Percentiles rank a stretch among this genome's conserved stretches.
These are phyloP conservation scores for Salix arbutifolia DNA, from an alignment of 345 rosid species.

Conservation along the genomic window DNA sequence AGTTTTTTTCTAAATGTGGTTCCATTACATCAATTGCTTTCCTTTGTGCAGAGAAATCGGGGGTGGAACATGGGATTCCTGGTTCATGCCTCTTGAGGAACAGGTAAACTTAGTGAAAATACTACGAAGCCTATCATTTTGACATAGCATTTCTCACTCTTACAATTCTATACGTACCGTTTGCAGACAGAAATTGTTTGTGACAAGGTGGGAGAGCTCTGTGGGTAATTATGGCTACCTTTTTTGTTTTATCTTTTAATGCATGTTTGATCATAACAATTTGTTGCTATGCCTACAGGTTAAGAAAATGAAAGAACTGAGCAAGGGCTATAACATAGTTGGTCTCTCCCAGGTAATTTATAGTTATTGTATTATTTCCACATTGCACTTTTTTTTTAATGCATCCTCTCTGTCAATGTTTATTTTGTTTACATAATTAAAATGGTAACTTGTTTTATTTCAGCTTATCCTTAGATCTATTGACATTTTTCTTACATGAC, in stretches of 20 bases:
- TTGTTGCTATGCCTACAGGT: slow-evolving; percentile 37
- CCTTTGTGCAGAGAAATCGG: slow-evolving; percentile 71
- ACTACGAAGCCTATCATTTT: slow-evolving; percentile 2
- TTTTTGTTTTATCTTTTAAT: not conserved
- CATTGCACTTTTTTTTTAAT: not conserved
- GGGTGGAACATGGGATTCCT: slow-evolving; percentile 73
- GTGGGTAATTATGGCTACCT: slow-evolving; percentile 8
- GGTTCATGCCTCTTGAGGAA: slow-evolving; percentile 78
- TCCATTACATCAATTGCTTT: slow-evolving; percentile 4
- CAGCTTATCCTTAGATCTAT: not conserved
- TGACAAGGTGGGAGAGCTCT: slow-evolving; percentile 49
- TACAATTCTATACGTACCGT: slow-evolving; percentile 5
- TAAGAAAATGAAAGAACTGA: slow-evolving; percentile 70
- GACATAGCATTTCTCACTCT: not conserved
- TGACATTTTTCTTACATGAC: not conserved
- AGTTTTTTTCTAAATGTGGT: not conserved
- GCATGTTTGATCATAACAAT: slow-evolving; percentile 12
- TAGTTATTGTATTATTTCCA: not conserved
- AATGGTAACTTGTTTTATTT: not conserved
- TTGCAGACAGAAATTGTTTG: slow-evolving; percentile 58
- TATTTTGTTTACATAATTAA: not conserved
- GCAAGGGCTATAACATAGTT: slow-evolving; percentile 76
- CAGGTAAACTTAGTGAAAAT: slow-evolving; percentile 40
- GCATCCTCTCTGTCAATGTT: not conserved
- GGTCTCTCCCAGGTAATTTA: slow-evolving; percentile 80